A percentile compares a stretch with the other conserved stretches of the same genome.
Evolutionary conservation across 1,284 basidiomycete species (phyloP).

Genomic region (Rhodotorula glutinis): DNA sequence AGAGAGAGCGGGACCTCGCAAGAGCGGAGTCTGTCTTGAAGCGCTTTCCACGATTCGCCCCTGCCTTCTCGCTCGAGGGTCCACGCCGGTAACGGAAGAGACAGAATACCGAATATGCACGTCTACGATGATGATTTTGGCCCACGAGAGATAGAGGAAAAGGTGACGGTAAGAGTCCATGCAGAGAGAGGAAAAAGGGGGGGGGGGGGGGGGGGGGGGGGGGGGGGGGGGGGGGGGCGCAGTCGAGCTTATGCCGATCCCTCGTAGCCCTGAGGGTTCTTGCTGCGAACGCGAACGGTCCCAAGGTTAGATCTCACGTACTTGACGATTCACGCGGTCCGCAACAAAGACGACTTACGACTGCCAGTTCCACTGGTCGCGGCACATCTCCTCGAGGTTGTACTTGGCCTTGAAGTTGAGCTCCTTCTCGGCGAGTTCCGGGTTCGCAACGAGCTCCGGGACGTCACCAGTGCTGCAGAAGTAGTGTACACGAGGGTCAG

Average conservation of each 20-base stretch:
- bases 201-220: too few species aligned
- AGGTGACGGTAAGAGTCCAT: too few species aligned
- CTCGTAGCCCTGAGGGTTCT: slow-evolving; percentile 50
- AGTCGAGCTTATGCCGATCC: slow-evolving; percentile 3
- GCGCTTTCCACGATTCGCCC: too few species aligned
- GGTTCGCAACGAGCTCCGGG: slow-evolving; percentile 93
- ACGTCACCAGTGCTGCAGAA: slow-evolving; percentile 74
- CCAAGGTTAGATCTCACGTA: too few species aligned
- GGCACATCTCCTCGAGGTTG: slow-evolving; percentile 82
- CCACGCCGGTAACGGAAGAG: too few species aligned
- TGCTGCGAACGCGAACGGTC: slow-evolving; percentile 43
- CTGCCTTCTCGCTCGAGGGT: too few species aligned
- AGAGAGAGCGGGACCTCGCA: too few species aligned
- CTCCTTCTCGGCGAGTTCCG: slow-evolving; percentile 84
- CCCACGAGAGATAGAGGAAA: neutral
- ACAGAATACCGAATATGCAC: too few species aligned
- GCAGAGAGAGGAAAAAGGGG: neutral
- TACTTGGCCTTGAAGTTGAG: slow-evolving; percentile 85
- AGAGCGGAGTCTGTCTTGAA: too few species aligned
- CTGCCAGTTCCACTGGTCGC: slow-evolving; percentile 66
- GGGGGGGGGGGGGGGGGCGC: neutral
- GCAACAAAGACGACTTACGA: slow-evolving; percentile 20
- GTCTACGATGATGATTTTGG: too few species aligned
- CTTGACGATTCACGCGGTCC: too few species aligned
- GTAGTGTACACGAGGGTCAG: slow-evolving; percentile 45